These are phyloP conservation scores for Mortierella hygrophila DNA, from an alignment of 192 early-diverging fungal genomes.

Conservation along the genomic window DNA sequence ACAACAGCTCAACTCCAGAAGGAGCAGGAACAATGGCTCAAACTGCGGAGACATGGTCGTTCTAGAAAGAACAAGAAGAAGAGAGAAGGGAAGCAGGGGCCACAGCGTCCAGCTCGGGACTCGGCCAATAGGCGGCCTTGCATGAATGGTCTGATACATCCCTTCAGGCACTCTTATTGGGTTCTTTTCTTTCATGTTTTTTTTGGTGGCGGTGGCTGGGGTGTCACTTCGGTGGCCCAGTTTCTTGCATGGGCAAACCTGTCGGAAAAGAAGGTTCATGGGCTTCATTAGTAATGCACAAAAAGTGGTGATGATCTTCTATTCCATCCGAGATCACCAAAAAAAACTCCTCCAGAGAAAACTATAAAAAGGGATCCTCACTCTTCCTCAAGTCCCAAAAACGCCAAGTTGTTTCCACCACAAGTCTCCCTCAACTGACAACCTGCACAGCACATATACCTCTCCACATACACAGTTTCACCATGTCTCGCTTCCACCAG, in stretches of 20 bases:
- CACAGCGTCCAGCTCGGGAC: neutral
- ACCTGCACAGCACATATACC: neutral
- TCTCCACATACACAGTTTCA: neutral
- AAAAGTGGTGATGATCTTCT: neutral
- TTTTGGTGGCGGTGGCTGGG: slow-evolving; percentile 8
- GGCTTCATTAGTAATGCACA: neutral
- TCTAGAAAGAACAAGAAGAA: too few relatives aligned
- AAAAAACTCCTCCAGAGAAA: neutral
- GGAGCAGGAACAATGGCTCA: too few relatives aligned
- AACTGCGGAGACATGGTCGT: too few relatives aligned
- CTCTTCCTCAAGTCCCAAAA: neutral
- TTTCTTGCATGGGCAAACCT: neutral
- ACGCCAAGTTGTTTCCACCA: neutral
- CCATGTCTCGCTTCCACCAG: slow-evolving; percentile 45
- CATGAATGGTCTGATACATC: neutral
- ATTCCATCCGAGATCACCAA: neutral
- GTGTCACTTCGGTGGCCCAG: neutral
- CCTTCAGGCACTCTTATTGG: neutral
- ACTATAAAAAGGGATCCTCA: neutral
- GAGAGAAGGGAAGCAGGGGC: neutral
- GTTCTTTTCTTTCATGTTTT: neutral
- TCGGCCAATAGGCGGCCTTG: neutral
- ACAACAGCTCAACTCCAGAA: too few relatives aligned
- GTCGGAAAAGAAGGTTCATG: neutral
- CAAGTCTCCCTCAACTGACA: neutral